Conservation (phyloP, 305 asterid species). For the Nicotiana rustica region DNA sequence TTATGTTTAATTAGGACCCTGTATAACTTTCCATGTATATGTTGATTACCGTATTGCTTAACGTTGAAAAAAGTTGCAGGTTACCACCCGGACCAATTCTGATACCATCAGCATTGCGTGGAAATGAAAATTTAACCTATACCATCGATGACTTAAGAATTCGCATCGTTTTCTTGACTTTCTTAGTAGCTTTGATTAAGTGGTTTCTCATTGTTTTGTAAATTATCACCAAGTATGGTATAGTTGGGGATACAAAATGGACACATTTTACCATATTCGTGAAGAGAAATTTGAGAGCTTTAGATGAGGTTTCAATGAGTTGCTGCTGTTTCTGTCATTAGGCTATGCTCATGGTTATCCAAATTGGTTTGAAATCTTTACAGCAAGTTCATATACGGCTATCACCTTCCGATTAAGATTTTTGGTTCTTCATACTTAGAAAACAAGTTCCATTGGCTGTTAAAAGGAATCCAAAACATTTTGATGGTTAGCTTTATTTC, state of each 20-base stretch:
- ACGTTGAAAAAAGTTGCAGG: not conserved
- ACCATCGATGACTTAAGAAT: not conserved
- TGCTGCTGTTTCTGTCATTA: not conserved
- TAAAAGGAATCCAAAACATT: not conserved
- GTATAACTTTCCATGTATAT: not conserved
- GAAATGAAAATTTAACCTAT: not conserved
- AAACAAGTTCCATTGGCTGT: constrained; percentile 7
- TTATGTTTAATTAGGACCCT: not conserved
- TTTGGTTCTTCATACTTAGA: not conserved
- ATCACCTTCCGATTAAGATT: not conserved
- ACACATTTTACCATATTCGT: not conserved
- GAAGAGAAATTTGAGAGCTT: not conserved
- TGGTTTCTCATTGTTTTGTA: not conserved
- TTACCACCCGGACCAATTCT: not conserved
- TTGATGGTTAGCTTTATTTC: not conserved
- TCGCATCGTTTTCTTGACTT: not conserved
- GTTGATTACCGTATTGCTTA: not conserved
- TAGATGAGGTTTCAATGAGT: not conserved
- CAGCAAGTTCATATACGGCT: not conserved
- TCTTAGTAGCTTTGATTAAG: not conserved
- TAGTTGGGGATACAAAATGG: not conserved
- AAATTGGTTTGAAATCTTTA: not conserved
- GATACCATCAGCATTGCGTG: not conserved
- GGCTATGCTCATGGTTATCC: not conserved
- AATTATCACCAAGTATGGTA: not conserved